Base-by-base conservation (phyloP, 2,329 filamentous ascomycete genomes). In the Colletotrichum melonis region DNA sequence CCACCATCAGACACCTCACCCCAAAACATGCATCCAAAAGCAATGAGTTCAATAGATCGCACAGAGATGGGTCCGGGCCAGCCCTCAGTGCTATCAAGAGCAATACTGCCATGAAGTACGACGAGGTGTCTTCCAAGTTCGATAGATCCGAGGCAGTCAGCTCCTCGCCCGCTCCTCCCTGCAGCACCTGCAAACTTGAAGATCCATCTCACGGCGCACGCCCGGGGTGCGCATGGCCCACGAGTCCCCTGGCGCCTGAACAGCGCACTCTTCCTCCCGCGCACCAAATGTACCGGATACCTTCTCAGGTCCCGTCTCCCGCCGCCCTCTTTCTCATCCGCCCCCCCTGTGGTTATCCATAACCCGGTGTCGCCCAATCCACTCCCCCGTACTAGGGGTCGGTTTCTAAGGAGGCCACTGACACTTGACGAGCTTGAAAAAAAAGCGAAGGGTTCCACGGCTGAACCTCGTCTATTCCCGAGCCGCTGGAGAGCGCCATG, bases 381-480 rank as follows among this genome's bases (percentile, higher is more conserved):
- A 70, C 63, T 55, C 30, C 12, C 63, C 52, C 63, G 32, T 55
- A 56, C 63, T 52, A 65, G 52, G 63, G 52, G 35, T 55, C 24
- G 52, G 62, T 64, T 38, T 64, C 46, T n/a, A 64, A 64, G 38
- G 26, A 22, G 30, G 62, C 30, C 46, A 24, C 32, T 59, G 32
- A 19, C 32, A 54, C 59, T 22, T 63, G 46, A 35, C 16, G n/a
- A 32, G 42, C 28, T 49, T 54, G 62, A 42, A 42, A 42, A 42
- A 42, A 54, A 26, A 54, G 28, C 14, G 28, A 63, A 63, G 63
- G 16, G 52, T 54, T 42, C 46, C 67, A 59, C 72, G 72, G 72
- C 63, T 72, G 46, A 74, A 74, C 63, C 72, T 72, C 72, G 69
- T 72, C 63, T 63, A 68, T 72, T 72, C 72, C 72, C 72, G 72